phyloP scores from a whole-genome alignment of 2,329 filamentous ascomycete genomes.

The Clarireedia hainanense region DNA sequence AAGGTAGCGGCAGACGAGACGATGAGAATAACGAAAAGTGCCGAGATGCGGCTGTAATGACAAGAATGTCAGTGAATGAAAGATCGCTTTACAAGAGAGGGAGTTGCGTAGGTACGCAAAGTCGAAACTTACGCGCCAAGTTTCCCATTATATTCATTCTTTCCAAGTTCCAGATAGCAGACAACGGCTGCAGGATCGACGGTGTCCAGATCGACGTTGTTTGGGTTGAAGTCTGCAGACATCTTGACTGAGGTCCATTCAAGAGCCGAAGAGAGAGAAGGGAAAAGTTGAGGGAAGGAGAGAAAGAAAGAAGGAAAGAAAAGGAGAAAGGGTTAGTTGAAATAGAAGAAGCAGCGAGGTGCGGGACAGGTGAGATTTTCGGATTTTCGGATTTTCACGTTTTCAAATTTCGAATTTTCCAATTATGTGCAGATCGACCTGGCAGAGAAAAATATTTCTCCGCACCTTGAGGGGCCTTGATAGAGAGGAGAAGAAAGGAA shows the following conservation, averaged over 20 bases:
- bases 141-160: constrained; percentile 47
- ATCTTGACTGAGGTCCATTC: background rate
- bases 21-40: constrained; percentile 67
- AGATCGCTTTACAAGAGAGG: background rate
- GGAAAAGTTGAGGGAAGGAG: background rate
- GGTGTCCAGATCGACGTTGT: constrained; percentile 36
- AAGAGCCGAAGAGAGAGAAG: background rate
- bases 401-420: too few species aligned
- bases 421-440: too few species aligned
- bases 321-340: background rate
- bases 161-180: constrained; percentile 39
- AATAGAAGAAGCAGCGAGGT: background rate
- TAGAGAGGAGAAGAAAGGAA: too few species aligned
- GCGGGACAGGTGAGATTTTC: too few species aligned
- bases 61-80: background rate
- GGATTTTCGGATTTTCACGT: too few species aligned
- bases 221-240: constrained; percentile 9
- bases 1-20: constrained; percentile 52
- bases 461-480: too few species aligned
- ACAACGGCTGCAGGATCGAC: constrained; percentile 37
- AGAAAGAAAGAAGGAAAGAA: background rate
- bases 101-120: background rate
- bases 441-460: too few species aligned
- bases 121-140: constrained; percentile 41
- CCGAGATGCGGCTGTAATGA: constrained; percentile 46